Conservation (phyloP, 192 early-diverging fungal genomes). For the Pilobolus umbonatus region DNA sequence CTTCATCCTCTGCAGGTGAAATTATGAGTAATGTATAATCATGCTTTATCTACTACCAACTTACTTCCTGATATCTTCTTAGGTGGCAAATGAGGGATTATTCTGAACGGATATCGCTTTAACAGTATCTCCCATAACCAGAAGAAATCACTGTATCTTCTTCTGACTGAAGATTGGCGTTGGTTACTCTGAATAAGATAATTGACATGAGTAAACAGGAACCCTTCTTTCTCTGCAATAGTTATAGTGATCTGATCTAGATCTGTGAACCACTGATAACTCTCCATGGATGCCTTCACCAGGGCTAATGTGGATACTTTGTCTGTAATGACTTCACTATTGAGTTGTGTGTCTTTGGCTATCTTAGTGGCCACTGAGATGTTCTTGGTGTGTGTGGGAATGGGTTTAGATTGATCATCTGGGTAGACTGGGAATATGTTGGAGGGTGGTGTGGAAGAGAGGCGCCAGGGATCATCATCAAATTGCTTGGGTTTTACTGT, state of each 20-base stretch:
- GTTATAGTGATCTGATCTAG: slow-evolving; percentile 50
- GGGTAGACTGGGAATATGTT: background rate
- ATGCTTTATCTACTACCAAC: background rate
- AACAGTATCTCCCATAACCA: slow-evolving; percentile 78
- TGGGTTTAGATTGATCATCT: background rate
- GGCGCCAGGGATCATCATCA: slow-evolving; percentile 24
- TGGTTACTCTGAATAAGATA: slow-evolving; percentile 73
- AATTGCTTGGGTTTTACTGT: background rate
- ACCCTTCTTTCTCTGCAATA: slow-evolving; percentile 47
- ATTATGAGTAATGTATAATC: slow-evolving; percentile 5
- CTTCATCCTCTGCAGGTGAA: slow-evolving; percentile 40
- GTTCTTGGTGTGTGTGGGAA: background rate
- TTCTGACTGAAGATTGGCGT: slow-evolving; percentile 52
- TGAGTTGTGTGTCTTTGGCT: too few relatives aligned
- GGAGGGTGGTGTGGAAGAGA: background rate
- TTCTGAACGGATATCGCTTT: slow-evolving; percentile 77
- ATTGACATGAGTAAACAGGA: slow-evolving; percentile 79
- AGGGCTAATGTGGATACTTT: background rate
- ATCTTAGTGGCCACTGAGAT: background rate
- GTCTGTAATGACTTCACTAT: background rate
- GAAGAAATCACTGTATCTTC: slow-evolving; percentile 90
- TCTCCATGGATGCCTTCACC: slow-evolving; percentile 11
- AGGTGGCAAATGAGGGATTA: slow-evolving; percentile 80
- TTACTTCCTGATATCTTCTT: slow-evolving; percentile 67
- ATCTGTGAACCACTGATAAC: slow-evolving; percentile 51